These are phyloP conservation scores for Ophiorrhiza pumila DNA, from an alignment of 257 asterid genomes.

Conservation along the genomic window DNA sequence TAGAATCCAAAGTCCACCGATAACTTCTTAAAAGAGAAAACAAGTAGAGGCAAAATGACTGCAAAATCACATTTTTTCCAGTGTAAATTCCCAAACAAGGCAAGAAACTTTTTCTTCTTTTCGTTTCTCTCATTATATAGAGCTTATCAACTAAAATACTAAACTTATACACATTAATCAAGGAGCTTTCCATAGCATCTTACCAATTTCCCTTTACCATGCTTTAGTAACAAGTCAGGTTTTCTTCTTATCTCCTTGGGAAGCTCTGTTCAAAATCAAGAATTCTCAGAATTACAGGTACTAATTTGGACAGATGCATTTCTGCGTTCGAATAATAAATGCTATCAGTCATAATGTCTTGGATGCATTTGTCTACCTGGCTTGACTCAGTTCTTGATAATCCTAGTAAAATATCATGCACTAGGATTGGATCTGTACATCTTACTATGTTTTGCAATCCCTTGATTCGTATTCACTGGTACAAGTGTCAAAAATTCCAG, in stretches of 20 bases:
- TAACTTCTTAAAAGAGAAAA: too few species aligned
- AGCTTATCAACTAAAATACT: too few species aligned
- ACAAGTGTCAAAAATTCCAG: not conserved
- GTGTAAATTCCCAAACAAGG: too few species aligned
- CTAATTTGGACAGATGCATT: not conserved
- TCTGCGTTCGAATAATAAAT: not conserved
- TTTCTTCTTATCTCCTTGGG: not conserved
- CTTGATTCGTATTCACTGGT: not conserved
- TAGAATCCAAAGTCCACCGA: too few species aligned
- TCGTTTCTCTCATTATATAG: too few species aligned
- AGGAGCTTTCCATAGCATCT: not conserved
- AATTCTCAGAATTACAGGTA: not conserved
- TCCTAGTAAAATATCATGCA: not conserved
- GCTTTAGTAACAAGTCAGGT: too few species aligned
- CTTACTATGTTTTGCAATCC: not conserved
- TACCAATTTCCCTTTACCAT: not conserved
- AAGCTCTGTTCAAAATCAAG: not conserved
- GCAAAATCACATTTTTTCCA: too few species aligned
- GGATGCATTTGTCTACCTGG: not conserved
- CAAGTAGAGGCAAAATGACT: too few species aligned
- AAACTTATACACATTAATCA: too few species aligned
- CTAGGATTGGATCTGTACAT: not conserved
- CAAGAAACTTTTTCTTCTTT: too few species aligned
- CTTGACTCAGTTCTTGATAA: not conserved
- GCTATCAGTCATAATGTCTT: not conserved